A percentile compares a stretch with the other conserved stretches of the same genome.
Conservation (phyloP, 768 basidiomycete genomes). For the Pleurotus tuber-regium region DNA sequence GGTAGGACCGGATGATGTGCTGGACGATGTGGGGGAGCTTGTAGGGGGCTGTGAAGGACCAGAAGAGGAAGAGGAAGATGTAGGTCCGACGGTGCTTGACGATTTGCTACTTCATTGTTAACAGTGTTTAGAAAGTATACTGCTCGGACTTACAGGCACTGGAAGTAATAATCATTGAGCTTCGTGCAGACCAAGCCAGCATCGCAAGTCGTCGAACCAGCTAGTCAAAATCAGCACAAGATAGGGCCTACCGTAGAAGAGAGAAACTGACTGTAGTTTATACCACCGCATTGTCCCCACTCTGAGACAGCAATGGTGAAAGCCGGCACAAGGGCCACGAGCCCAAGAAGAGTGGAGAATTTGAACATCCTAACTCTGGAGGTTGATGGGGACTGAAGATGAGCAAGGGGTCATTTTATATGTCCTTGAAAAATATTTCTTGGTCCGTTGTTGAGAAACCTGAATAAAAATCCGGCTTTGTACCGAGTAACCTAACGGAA, state of each 20-base stretch:
- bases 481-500: slow-evolving; percentile 5
- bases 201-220: slow-evolving; percentile 37
- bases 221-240: slow-evolving; percentile 18
- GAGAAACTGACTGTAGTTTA: slow-evolving; percentile 41
- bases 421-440: too few relatives aligned
- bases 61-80: slow-evolving; percentile 38
- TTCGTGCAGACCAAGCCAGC: slow-evolving; percentile 32
- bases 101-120: too few relatives aligned
- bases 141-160: slow-evolving; percentile 36
- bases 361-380: slow-evolving; percentile 40
- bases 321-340: slow-evolving; percentile 40
- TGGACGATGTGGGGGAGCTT: slow-evolving; percentile 20
- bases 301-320: slow-evolving; percentile 41
- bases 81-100: slow-evolving; percentile 23
- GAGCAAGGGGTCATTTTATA: slow-evolving; percentile 1
- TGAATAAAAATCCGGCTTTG: slow-evolving; percentile 1
- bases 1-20: slow-evolving; percentile 26
- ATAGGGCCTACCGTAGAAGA: neutral
- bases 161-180: slow-evolving; percentile 20
- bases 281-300: slow-evolving; percentile 56
- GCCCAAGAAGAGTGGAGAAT: slow-evolving; percentile 40
- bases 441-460: neutral
- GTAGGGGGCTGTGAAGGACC: slow-evolving; percentile 34
- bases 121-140: neutral
- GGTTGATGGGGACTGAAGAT: slow-evolving; percentile 2